These are phyloP conservation scores for Erythrobasidium yunnanense DNA, from an alignment of 768 basidiomycete species.

Conservation along the genomic window DNA sequence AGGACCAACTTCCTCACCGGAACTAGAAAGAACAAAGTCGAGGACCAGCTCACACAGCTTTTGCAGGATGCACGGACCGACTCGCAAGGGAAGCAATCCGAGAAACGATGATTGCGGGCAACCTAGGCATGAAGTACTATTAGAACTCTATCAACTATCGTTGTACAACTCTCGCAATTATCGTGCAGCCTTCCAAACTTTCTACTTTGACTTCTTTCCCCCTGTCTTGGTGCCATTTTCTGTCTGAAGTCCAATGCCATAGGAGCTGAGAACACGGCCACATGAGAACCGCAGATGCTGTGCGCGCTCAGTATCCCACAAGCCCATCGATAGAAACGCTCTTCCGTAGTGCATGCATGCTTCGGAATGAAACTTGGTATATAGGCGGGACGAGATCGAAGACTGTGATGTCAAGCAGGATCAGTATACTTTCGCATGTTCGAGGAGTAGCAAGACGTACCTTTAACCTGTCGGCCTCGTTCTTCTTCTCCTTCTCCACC, in stretches of 20 bases:
- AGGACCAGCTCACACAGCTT: background rate
- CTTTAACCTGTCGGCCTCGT: conserved; percentile 37
- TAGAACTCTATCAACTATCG: too few species aligned
- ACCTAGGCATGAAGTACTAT: too few species aligned
- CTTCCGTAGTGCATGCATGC: conserved; percentile 39
- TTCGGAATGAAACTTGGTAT: conserved; percentile 38
- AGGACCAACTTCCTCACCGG: background rate
- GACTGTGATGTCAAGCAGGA: conserved; percentile 19
- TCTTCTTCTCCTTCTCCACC: conserved; percentile 13
- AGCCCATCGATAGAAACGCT: conserved; percentile 35
- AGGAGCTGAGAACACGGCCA: conserved; percentile 9
- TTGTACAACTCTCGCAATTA: too few species aligned
- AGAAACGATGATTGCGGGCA: too few species aligned
- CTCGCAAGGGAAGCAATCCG: too few species aligned
- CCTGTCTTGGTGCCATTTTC: background rate
- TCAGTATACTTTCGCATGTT: background rate
- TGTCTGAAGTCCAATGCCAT: conserved; percentile 17
- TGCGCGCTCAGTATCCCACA: conserved; percentile 38
- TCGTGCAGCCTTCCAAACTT: too few species aligned
- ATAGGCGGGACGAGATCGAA: conserved; percentile 37
- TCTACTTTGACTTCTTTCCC: conserved; percentile 8
- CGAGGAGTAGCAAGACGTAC: conserved; percentile 6
- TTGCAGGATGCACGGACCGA: too few species aligned
- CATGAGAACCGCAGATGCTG: conserved; percentile 31
- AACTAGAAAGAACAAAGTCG: background rate